Evolutionary conservation across 768 basidiomycete species (phyloP).

Genomic region (Melanogaster broomeanus): DNA sequence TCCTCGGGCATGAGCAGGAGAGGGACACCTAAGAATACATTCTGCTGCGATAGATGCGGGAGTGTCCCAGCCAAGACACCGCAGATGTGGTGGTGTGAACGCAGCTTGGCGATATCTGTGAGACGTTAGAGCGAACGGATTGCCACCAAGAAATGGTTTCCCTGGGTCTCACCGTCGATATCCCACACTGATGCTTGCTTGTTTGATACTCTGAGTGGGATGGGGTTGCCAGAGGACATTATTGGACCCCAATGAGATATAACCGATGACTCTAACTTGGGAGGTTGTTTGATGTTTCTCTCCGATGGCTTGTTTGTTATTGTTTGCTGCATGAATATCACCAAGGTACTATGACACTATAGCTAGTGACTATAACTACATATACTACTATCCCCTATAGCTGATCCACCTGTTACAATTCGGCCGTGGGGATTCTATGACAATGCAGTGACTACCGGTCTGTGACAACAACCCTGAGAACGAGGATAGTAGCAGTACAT

Average conservation of each 20-base stretch:
- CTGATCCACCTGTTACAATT: no score
- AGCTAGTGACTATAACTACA: no score
- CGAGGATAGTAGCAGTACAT: no score
- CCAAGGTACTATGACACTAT: no score
- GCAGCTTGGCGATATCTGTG: conserved; percentile 77
- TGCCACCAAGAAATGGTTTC: not conserved
- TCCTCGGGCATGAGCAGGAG: conserved; percentile 90
- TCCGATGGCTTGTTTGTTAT: no score
- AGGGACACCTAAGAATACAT: conserved; percentile 93
- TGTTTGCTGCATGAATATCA: no score
- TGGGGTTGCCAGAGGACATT: conserved; percentile 26
- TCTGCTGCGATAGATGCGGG: conserved; percentile 94
- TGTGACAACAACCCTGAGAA: no score
- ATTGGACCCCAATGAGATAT: not conserved
- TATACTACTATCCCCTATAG: no score
- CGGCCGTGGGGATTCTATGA: no score
- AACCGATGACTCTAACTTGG: no score
- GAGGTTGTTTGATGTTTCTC: no score
- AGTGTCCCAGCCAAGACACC: conserved; percentile 89
- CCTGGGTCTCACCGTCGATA: conserved; percentile 59
- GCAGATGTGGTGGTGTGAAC: conserved; percentile 79
- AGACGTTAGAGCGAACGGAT: conserved; percentile 7
- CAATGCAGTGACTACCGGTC: no score
- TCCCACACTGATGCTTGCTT: conserved; percentile 88
- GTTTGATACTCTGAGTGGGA: conserved; percentile 74